Conservation (phyloP, 2,329 filamentous ascomycete genomes). For the Podosphaera xanthii region DNA sequence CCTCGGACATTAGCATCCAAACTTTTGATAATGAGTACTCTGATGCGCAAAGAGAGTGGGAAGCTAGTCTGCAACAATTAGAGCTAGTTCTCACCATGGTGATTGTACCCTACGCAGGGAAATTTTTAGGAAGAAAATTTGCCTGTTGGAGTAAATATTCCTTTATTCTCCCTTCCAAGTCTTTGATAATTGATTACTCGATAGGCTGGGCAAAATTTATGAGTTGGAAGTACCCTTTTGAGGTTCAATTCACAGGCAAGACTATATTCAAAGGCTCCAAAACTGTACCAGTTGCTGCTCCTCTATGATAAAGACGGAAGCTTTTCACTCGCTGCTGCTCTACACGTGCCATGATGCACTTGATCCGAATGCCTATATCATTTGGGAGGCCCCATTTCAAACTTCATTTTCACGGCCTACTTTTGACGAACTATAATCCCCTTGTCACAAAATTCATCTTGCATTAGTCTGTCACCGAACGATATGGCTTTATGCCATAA, state of each 20-base stretch:
- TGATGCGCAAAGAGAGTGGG: slow-evolving; percentile 88
- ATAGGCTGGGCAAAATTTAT: slow-evolving; percentile 81
- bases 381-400: neutral
- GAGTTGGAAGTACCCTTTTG: slow-evolving; percentile 78
- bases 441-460: neutral
- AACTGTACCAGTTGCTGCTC: slow-evolving; percentile 31
- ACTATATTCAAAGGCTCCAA: slow-evolving; percentile 39
- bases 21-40: slow-evolving; percentile 36
- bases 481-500: neutral
- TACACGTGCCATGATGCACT: neutral
- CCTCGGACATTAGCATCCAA: slow-evolving; percentile 29
- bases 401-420: neutral
- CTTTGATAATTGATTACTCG: slow-evolving; percentile 2
- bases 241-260: slow-evolving; percentile 43
- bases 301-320: slow-evolving; percentile 6
- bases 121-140: slow-evolving; percentile 84
- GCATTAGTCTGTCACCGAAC: neutral
- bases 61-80: slow-evolving; percentile 77
- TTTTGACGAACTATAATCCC: neutral
- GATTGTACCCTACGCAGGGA: slow-evolving; percentile 76
- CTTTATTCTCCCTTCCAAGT: neutral
- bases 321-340: neutral
- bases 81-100: slow-evolving; percentile 89
- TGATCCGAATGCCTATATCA: neutral
- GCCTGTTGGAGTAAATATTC: slow-evolving; percentile 76